Conservation (phyloP, 345 rosid genomes). For the Dipteronia dyeriana region DNA sequence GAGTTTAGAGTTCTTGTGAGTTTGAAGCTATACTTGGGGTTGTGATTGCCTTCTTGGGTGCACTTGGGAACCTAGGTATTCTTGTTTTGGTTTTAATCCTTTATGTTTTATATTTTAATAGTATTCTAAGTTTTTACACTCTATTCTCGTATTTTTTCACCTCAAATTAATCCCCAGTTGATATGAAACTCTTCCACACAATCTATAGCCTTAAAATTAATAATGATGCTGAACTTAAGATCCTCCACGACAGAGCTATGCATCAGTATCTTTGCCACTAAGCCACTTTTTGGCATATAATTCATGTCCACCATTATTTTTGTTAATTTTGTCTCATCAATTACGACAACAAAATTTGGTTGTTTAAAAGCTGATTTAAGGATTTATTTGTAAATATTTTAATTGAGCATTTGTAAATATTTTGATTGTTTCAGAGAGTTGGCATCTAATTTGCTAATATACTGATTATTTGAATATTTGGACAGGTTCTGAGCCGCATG, state of each 20-base stretch:
- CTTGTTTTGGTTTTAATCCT: too few species aligned
- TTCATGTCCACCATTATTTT: neutral
- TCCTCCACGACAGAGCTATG: neutral
- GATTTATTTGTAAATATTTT: neutral
- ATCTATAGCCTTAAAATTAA: neutral
- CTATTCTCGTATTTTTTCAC: too few species aligned
- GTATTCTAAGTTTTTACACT: too few species aligned
- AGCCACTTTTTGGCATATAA: neutral
- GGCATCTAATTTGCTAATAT: neutral
- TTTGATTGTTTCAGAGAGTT: neutral
- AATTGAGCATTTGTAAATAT: too few species aligned
- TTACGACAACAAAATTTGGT: neutral
- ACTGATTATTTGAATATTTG: constrained; percentile 15
- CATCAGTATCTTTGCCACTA: neutral
- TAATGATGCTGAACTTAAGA: neutral
- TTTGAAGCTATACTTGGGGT: too few species aligned
- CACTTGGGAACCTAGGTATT: too few species aligned
- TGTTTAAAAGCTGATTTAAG: neutral
- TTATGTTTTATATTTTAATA: too few species aligned
- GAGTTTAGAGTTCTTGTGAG: too few species aligned
- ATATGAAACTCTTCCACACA: neutral
- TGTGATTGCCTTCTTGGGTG: too few species aligned
- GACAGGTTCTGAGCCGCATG: constrained; percentile 83
- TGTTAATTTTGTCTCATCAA: neutral
- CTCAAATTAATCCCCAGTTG: neutral